Conservation (phyloP, 2,329 filamentous ascomycete genomes). For the Ophiostoma quercus region DNA sequence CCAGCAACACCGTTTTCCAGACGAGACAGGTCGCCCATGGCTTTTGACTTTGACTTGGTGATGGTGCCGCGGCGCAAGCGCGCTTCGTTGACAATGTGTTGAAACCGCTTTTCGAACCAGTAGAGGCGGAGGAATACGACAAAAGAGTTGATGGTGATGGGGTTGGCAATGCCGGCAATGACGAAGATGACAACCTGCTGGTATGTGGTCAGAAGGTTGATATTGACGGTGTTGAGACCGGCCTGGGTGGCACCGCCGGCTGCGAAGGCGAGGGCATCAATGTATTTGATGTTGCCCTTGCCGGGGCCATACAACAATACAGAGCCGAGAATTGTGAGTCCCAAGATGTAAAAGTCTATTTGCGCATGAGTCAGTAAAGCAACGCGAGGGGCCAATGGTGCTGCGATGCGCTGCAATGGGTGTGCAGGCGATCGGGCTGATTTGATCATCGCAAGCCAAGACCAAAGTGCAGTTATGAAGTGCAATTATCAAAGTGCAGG, state of each 20-base stretch:
- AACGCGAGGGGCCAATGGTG: background rate
- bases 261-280: conserved; percentile 86
- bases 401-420: background rate
- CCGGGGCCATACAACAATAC: conserved; percentile 63
- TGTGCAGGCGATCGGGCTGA: background rate
- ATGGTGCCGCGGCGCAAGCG: conserved; percentile 59
- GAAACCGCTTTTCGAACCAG: conserved; percentile 97
- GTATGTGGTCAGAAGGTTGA: conserved; percentile 63
- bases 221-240: conserved; percentile 74
- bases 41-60: conserved; percentile 55
- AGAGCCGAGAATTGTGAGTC: conserved; percentile 66
- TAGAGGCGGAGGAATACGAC: conserved; percentile 91
- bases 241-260: conserved; percentile 84
- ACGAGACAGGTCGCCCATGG: conserved; percentile 42
- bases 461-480: background rate
- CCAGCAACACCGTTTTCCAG: conserved; percentile 61
- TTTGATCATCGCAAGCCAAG: background rate
- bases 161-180: conserved; percentile 68
- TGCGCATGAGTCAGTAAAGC: background rate
- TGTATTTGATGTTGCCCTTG: conserved; percentile 56
- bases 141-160: conserved; percentile 75
- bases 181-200: conserved; percentile 70
- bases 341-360: conserved; percentile 63
- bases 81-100: conserved; percentile 72
- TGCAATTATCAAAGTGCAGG: background rate